Conservation (phyloP, 2,329 filamentous ascomycete species). For the Lecanoromycetidae sp. region DNA sequence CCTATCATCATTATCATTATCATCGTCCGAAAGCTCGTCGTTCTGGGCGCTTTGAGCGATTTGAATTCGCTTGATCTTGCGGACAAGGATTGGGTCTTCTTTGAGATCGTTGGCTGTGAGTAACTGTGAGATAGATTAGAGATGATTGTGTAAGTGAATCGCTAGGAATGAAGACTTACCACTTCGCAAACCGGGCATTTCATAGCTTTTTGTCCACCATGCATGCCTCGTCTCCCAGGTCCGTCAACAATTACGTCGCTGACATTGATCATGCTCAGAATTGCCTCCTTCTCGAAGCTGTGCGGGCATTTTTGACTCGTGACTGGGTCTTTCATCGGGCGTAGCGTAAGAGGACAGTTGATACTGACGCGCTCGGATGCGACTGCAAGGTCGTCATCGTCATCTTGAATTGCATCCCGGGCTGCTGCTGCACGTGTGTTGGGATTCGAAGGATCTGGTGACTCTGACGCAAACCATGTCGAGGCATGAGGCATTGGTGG, state of each 20-base stretch:
- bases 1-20: conserved; percentile 4
- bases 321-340: conserved; percentile 34
- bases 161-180: conserved; percentile 12
- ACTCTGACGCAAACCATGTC: conserved; percentile 49
- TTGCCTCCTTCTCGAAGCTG: conserved; percentile 37
- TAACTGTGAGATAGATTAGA: conserved; percentile 26
- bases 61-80: conserved; percentile 27
- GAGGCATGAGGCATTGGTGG: conserved; percentile 43
- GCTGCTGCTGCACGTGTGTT: conserved; percentile 26
- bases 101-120: conserved; percentile 30
- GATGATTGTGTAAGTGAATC: conserved; percentile 23
- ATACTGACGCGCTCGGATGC: conserved; percentile 33
- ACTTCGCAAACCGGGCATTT: conserved; percentile 19
- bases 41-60: conserved; percentile 5
- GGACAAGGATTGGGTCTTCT: conserved; percentile 29
- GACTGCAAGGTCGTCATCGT: conserved; percentile 34
- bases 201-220: conserved; percentile 15
- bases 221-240: conserved; percentile 15
- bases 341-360: conserved; percentile 38
- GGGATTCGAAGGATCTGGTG: conserved; percentile 1
- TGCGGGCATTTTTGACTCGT: conserved; percentile 39
- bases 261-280: conserved; percentile 32
- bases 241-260: conserved; percentile 24
- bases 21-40: conserved; percentile 9
- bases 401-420: conserved; percentile 22